Percentiles rank a stretch among this genome's conserved stretches.
Evolutionary conservation across 192 early-diverging fungal genomes (phyloP).

Genomic region (Backusella liffmaniae): DNA sequence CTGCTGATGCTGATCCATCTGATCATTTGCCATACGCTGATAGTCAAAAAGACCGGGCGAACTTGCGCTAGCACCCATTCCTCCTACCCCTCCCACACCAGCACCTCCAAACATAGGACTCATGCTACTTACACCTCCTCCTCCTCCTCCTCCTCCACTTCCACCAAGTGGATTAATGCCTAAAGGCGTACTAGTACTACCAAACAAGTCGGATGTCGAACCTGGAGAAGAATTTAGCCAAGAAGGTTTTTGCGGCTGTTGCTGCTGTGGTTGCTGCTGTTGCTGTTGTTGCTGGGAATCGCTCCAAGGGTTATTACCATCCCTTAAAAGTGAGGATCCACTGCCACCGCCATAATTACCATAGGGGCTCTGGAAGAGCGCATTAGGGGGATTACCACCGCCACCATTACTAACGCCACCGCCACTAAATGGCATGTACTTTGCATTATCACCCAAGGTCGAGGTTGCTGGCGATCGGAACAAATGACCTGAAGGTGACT

Average conservation of each 20-base stretch:
- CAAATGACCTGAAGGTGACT: neutral
- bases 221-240: neutral
- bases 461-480: neutral
- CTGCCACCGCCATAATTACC: constrained; percentile 6
- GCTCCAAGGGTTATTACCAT: constrained; percentile 4
- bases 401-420: neutral
- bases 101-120: neutral
- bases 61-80: neutral
- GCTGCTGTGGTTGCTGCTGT: neutral
- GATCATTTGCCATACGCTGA: constrained; percentile 14
- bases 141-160: too few relatives aligned
- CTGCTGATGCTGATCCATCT: constrained; percentile 42
- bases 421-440: constrained; percentile 13
- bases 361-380: constrained; percentile 22
- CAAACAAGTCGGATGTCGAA: neutral
- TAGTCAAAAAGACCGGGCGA: constrained; percentile 26
- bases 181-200: neutral
- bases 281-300: neutral
- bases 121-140: neutral
- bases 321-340: neutral
- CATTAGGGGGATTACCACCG: neutral
- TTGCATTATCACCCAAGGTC: neutral
- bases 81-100: constrained; percentile 5
- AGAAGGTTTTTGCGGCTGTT: neutral
- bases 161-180: neutral